Conservation (phyloP, 208 protist species). For the Leishmania lainsoni region DNA sequence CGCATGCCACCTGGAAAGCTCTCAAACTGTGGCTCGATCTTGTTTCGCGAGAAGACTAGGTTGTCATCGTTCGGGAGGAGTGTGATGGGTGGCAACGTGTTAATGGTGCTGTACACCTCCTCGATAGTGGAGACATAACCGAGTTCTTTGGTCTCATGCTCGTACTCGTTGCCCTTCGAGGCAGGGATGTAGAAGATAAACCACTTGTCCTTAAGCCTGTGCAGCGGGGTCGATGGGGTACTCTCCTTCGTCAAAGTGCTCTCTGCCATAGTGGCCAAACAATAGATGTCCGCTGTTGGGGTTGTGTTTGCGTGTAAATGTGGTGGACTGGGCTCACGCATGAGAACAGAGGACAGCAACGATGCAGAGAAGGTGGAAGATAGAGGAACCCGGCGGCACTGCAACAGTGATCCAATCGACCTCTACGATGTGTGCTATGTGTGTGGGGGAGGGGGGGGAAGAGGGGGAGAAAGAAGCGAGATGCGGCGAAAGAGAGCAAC, state of each 20-base stretch:
- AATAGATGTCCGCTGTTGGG: not conserved
- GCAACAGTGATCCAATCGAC: not conserved
- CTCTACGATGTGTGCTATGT: not conserved
- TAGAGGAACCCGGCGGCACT: not conserved
- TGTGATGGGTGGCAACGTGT: constrained; percentile 67
- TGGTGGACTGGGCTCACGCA: not conserved
- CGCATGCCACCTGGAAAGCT: constrained; percentile 74
- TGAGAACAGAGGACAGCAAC: not conserved
- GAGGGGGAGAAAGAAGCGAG: not conserved
- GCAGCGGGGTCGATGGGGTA: constrained; percentile 28
- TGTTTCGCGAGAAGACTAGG: constrained; percentile 79
- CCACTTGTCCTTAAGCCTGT: constrained; percentile 83
- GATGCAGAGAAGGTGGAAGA: not conserved
- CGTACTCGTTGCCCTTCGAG: constrained; percentile 49
- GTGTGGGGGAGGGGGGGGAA: not conserved
- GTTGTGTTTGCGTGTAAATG: not conserved
- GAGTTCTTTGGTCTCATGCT: constrained; percentile 56
- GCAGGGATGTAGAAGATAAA: constrained; percentile 78
- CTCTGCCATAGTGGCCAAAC: constrained; percentile 17
- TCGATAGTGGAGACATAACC: constrained; percentile 80
- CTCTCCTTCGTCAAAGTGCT: constrained; percentile 14
- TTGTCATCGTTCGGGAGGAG: constrained; percentile 68
- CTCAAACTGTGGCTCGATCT: constrained; percentile 74
- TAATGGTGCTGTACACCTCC: constrained; percentile 73
- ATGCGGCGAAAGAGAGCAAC: not conserved